phyloP scores from a whole-genome alignment of 768 basidiomycete genomes.

The Mycena polygramma region DNA sequence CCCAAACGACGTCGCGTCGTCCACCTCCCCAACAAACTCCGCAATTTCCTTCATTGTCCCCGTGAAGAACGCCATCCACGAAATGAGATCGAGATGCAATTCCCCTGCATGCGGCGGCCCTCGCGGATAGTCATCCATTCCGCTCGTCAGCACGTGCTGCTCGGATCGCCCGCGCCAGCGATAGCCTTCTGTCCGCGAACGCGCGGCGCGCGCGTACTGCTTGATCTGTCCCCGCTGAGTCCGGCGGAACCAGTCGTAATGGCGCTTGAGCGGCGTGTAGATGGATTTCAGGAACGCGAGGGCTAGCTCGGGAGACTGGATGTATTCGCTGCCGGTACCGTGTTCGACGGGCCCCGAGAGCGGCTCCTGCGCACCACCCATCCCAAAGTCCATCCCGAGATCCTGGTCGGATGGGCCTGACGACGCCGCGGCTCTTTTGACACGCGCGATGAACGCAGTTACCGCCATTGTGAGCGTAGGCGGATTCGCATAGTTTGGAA shows the following conservation, averaged over 20 bases:
- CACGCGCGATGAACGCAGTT: conserved; percentile 87
- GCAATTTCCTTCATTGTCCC: conserved; percentile 94
- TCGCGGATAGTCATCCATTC: conserved; percentile 97
- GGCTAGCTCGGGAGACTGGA: conserved; percentile 73
- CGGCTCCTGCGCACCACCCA: conserved; percentile 66
- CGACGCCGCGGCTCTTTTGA: conserved; percentile 57
- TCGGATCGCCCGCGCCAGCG: conserved; percentile 93
- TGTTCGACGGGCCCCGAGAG: conserved; percentile 47
- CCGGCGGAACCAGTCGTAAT: conserved; percentile 96
- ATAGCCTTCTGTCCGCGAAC: conserved; percentile 92
- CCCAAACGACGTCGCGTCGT: conserved; percentile 82
- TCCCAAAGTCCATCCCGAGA: conserved; percentile 74
- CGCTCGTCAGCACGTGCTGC: conserved; percentile 91
- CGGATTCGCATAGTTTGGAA: conserved; percentile 94
- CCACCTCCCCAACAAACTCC: conserved; percentile 86
- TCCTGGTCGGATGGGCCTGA: conserved; percentile 68
- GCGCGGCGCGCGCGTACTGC: conserved; percentile 85
- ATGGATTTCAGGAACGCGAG: conserved; percentile 81
- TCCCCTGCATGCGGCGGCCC: conserved; percentile 92
- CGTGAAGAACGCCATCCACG: conserved; percentile 97
- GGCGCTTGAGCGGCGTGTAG: conserved; percentile 86
- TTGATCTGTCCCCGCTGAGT: conserved; percentile 96
- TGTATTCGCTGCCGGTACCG: conserved; percentile 56
- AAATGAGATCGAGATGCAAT: conserved; percentile 92
- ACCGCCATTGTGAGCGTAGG: conserved; percentile 96